Percentiles rank a stretch among this genome's conserved stretches.
These are phyloP conservation scores for Sugiyamaella mastotermitis DNA, from an alignment of 805 yeast genomes.

Conservation along the genomic window DNA sequence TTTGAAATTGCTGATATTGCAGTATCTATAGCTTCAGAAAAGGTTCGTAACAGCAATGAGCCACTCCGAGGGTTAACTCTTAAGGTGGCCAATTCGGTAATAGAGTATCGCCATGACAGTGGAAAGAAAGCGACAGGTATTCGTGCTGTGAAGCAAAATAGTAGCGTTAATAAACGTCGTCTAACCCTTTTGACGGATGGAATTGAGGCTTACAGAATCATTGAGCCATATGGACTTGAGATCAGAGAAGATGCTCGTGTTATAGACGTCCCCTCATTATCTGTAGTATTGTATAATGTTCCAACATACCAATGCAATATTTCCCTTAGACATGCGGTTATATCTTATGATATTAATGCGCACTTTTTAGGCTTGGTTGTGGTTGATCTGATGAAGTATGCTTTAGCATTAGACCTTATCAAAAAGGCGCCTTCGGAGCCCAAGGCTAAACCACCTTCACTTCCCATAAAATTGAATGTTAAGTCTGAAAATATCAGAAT, in stretches of 20 bases:
- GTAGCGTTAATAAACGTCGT: constrained; percentile 18
- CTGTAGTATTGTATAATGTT: constrained; percentile 19
- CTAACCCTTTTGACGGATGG: constrained; percentile 22
- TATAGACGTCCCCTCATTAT: constrained; percentile 24
- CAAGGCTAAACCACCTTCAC: not conserved
- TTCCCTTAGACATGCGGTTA: constrained; percentile 18
- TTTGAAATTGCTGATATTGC: constrained; percentile 25
- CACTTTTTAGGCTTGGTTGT: constrained; percentile 44
- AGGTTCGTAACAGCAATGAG: constrained; percentile 11
- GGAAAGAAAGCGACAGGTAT: not conserved
- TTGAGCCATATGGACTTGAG: constrained; percentile 23
- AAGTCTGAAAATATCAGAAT: constrained; percentile 25
- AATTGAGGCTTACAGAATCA: constrained; percentile 20
- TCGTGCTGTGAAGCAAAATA: not conserved
- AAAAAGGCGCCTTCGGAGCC: not conserved
- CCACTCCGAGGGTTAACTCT: constrained; percentile 19
- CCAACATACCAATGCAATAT: constrained; percentile 19
- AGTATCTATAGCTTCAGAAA: constrained; percentile 19
- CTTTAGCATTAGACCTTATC: constrained; percentile 22
- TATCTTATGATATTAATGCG: constrained; percentile 30
- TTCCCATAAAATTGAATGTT: not conserved
- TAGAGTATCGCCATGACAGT: constrained; percentile 16
- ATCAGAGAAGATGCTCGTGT: constrained; percentile 18
- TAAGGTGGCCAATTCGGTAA: constrained; percentile 14
- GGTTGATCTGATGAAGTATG: constrained; percentile 40